These are phyloP conservation scores for Alternaria sp. DNA, from an alignment of 2,329 filamentous ascomycete genomes.

Conservation along the genomic window DNA sequence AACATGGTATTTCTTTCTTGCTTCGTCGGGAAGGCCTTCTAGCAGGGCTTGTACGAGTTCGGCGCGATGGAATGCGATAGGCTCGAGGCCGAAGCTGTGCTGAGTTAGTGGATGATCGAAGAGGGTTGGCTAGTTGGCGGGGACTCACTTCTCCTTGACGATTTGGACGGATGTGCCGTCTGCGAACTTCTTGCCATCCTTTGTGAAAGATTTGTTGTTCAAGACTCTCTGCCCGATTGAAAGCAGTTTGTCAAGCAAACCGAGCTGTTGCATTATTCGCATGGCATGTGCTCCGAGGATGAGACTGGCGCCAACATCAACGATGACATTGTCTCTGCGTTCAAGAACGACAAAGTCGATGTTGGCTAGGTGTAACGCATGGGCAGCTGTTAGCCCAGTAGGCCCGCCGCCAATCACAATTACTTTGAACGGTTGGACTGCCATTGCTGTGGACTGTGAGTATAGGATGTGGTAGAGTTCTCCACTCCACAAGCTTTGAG, in stretches of 20 bases:
- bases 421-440: background rate
- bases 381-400: background rate
- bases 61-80: background rate
- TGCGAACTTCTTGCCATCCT: background rate
- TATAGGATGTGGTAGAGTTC: no score
- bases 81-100: background rate
- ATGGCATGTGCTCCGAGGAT: background rate
- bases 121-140: background rate
- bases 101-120: background rate
- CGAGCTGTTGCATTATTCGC: constrained; percentile 1
- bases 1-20: background rate
- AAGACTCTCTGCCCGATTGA: background rate
- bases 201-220: background rate
- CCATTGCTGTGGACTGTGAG: background rate
- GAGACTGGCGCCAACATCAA: background rate
- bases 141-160: background rate
- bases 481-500: background rate
- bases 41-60: background rate
- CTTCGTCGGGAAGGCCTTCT: background rate
- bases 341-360: constrained; percentile 1
- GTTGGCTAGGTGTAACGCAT: background rate
- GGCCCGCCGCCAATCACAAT: background rate
- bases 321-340: background rate
- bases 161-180: background rate
- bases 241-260: background rate